Evolutionary conservation across 352 stramenopile species (phyloP), one percentile per base, ranked within the genome.

Genomic region (Pythium pyrilobum): DNA sequence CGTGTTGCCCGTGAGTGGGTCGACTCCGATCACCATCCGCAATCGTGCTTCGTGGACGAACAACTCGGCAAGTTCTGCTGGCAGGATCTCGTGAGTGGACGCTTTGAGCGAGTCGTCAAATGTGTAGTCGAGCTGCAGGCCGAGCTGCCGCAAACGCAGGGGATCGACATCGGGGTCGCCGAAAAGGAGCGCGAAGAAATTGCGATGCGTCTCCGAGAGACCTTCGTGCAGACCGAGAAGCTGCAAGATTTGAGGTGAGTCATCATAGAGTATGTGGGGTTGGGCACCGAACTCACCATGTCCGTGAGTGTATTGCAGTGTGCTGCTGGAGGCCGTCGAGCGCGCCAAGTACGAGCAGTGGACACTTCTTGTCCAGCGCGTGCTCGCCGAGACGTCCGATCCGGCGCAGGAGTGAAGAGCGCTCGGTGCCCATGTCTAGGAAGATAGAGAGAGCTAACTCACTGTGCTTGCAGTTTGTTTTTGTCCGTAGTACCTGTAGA

Each of bases 1-100:
- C 84, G 84, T 12, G 84, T 94, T 9, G 79, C 81, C 8, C 76
- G 84, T n/a, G 80, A 87, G 39, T 94, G 84, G 84, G 73, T 87
- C 27, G 64, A 81, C 18, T 63, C 72, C 11, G 39, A 64, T 5
- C 34, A 32, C 9, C 40, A 56, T 4, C 16, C 52, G 12, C 21
- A 49, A 6, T 47, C 43, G 16, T 52, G 55, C 18, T 80, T 58
- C 38, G 87, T 92, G 32, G 81, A 94, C 34, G 72, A 86, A 45
- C 72, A 85, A 41, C 48, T 92, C 12, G 66, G 69, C 16, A 60
- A 67, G 36, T 54, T 87, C 8, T 69, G 69, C 33, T 86, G 61
- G 61, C 64, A 83, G 6, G 75, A 85, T 25, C 66, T 89, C 20
- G 57, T 77, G 24, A 72, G 69, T 23, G 78, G 78, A 0, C 72